Percentiles rank a stretch among this genome's conserved stretches.
These are phyloP conservation scores for Didymella keratinophila DNA, from an alignment of 2,329 filamentous ascomycete species.

Conservation along the genomic window DNA sequence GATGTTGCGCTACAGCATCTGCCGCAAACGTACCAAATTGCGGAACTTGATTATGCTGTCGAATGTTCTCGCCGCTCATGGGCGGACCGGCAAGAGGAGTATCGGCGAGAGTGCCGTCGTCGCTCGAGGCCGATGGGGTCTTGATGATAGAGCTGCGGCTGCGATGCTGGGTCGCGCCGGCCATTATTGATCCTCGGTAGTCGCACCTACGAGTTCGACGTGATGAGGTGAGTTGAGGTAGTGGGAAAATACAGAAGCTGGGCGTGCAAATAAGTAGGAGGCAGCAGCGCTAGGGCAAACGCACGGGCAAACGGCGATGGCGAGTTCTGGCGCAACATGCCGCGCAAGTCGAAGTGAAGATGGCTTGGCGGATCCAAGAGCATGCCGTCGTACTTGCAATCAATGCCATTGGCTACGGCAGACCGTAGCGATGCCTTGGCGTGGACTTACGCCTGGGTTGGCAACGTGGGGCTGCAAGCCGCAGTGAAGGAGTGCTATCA, in stretches of 20 bases:
- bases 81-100: not conserved
- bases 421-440: not conserved
- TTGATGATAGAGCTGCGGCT: not conserved
- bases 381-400: not conserved
- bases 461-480: not conserved
- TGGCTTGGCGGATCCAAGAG: not conserved
- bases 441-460: not conserved
- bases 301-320: conserved; percentile 8
- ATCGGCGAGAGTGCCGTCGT: conserved; percentile 6
- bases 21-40: not conserved
- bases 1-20: not conserved
- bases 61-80: not conserved
- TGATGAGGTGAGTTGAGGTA: no score
- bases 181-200: not conserved
- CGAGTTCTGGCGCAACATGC: not conserved
- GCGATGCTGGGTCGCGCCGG: conserved; percentile 1
- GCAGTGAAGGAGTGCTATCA: not conserved
- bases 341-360: conserved; percentile 1
- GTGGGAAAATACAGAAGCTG: no score
- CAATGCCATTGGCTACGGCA: not conserved
- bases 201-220: not conserved
- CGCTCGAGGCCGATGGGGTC: not conserved
- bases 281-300: conserved; percentile 5
- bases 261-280: not conserved
- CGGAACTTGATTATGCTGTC: not conserved